Evolutionary conservation across 495 filamentous ascomycete species (phyloP).

Genomic region (Aspergillus funiculosus): DNA sequence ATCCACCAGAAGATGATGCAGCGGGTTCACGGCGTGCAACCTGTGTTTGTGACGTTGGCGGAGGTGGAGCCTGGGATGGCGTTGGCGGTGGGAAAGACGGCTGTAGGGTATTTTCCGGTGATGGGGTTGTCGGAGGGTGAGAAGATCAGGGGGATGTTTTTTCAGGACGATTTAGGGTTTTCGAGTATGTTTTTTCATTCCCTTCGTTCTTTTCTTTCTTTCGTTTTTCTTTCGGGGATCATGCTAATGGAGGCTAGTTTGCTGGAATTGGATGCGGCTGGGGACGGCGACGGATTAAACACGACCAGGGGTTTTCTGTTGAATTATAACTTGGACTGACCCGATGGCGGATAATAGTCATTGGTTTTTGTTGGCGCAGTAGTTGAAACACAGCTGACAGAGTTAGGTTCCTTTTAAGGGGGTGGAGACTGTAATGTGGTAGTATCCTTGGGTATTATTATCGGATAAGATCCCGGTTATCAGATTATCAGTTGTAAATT

Average conservation of each 20-base stretch:
- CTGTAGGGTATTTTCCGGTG: constrained; percentile 51
- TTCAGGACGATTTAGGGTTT: constrained; percentile 62
- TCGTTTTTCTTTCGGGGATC: neutral
- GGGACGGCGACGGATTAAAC: neutral
- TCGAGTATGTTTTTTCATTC: constrained; percentile 31
- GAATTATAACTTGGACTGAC: too few relatives aligned
- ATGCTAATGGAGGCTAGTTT: constrained; percentile 38
- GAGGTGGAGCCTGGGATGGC: constrained; percentile 59
- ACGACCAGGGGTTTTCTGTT: too few relatives aligned
- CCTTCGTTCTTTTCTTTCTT: neutral
- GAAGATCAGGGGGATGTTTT: constrained; percentile 54
- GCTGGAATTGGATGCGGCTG: constrained; percentile 51
- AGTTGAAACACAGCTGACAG: too few relatives aligned
- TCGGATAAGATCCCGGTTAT: too few relatives aligned
- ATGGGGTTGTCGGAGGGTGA: constrained; percentile 49
- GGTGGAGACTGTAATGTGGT: too few relatives aligned
- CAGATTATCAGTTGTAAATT: too few relatives aligned
- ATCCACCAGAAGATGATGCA: constrained; percentile 53
- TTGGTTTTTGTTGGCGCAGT: too few relatives aligned
- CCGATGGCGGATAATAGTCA: too few relatives aligned
- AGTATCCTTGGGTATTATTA: too few relatives aligned
- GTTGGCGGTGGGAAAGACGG: constrained; percentile 59
- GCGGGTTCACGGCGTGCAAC: constrained; percentile 27
- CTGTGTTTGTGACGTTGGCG: constrained; percentile 39
- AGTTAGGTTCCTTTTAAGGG: too few relatives aligned